A percentile compares a stretch with the other conserved stretches of the same genome.
phyloP scores from a whole-genome alignment of 75 land plant genomes.

The Ceratopteris richardii region DNA sequence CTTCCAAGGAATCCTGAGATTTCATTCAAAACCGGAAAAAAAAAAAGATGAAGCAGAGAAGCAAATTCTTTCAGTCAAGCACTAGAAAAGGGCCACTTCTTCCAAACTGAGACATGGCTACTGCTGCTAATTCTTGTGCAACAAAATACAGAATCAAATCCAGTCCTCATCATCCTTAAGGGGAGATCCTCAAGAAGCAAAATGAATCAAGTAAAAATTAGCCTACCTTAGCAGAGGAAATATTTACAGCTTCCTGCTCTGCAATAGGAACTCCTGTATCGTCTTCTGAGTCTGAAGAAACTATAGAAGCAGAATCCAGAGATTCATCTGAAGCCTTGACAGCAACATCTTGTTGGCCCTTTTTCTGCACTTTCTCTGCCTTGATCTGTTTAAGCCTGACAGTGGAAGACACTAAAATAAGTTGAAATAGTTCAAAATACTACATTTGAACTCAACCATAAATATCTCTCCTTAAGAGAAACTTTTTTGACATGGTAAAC shows the following conservation, averaged over 20 bases:
- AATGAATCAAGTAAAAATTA: background rate
- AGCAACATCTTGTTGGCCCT: conserved; percentile 41
- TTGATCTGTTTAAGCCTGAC: conserved; percentile 74
- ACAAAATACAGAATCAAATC: background rate
- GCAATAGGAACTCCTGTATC: conserved; percentile 10
- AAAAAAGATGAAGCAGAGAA: background rate
- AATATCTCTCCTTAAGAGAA: conserved; percentile 41
- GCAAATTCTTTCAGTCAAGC: background rate
- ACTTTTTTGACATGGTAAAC: conserved; percentile 16
- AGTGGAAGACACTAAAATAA: conserved; percentile 7
- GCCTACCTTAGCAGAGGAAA: conserved; percentile 11
- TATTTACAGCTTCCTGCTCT: conserved; percentile 5
- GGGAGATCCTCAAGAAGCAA: background rate
- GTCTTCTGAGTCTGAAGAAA: conserved; percentile 14
- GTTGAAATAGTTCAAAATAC: background rate
- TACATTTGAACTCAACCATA: background rate
- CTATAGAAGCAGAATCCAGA: conserved; percentile 7
- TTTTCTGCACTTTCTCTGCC: conserved; percentile 70
- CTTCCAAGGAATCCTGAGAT: conserved; percentile 19
- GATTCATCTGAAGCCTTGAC: background rate
- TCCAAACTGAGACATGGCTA: background rate
- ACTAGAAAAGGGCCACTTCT: background rate
- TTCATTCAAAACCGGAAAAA: background rate
- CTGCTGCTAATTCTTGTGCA: background rate
- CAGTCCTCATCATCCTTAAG: background rate